Conservation (phyloP, 805 yeast species). For the Candida lessepsii region DNA sequence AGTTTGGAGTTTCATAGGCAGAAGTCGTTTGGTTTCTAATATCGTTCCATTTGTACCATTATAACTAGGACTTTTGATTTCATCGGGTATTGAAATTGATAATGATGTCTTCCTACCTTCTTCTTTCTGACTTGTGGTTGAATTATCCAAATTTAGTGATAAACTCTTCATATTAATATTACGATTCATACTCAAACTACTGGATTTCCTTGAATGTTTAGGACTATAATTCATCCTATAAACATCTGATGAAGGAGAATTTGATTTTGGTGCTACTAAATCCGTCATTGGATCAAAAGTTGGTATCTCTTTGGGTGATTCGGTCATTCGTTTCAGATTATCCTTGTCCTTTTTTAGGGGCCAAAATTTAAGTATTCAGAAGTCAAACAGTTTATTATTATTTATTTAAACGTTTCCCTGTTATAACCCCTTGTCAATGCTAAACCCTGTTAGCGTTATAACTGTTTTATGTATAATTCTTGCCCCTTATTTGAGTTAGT, state of each 20-base stretch:
- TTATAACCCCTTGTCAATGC: background rate
- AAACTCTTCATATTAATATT: conserved; percentile 36
- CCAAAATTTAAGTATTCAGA: background rate
- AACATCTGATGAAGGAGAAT: background rate
- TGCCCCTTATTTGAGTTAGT: background rate
- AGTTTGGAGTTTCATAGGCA: conserved; percentile 5
- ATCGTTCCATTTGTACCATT: conserved; percentile 6
- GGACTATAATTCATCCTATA: conserved; percentile 35
- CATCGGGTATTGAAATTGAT: conserved; percentile 9
- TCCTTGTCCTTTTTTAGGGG: background rate
- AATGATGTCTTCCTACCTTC: conserved; percentile 12
- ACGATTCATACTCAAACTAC: conserved; percentile 28
- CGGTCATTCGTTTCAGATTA: conserved; percentile 2
- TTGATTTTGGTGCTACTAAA: background rate
- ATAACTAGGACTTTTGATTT: background rate
- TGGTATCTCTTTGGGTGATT: conserved; percentile 1
- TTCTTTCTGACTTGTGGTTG: conserved; percentile 1
- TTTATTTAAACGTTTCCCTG: background rate
- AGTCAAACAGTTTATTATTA: too few relatives aligned
- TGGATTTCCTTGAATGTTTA: conserved; percentile 33
- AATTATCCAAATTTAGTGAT: conserved; percentile 27
- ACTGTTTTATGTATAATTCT: conserved; percentile 1
- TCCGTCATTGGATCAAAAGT: background rate
- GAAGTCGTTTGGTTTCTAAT: background rate
- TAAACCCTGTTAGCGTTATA: background rate